Evolutionary conservation across 75 land plant genomes (phyloP).

Genomic region (Cunninghamia lanceolata): DNA sequence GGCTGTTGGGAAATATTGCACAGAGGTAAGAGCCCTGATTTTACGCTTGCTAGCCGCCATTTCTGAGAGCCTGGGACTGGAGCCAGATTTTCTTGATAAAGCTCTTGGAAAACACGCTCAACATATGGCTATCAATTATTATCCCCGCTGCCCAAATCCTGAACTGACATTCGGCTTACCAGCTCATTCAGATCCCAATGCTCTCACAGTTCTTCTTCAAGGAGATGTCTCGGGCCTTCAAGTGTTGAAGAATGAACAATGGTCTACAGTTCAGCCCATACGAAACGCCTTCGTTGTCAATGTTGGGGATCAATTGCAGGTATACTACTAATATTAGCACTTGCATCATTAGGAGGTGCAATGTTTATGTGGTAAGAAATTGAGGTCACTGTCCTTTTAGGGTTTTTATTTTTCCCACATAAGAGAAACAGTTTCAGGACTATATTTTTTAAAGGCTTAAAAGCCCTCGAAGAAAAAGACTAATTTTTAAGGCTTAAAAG

Average conservation of each 20-base stretch:
- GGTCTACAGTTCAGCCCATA: constrained; percentile 50
- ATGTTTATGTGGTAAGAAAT: too few species aligned
- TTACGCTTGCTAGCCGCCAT: constrained; percentile 36
- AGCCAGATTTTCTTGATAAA: constrained; percentile 36
- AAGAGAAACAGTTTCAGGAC: too few species aligned
- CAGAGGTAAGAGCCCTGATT: constrained; percentile 9
- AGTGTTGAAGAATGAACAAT: constrained; percentile 29
- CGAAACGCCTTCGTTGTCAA: constrained; percentile 54
- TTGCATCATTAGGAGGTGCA: too few species aligned
- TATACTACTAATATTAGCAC: not conserved
- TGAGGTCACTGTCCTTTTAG: too few species aligned
- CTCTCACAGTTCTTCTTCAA: constrained; percentile 60
- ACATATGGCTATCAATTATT: too few species aligned
- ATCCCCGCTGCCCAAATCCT: too few species aligned
- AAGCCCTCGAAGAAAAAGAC: too few species aligned
- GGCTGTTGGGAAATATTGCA: constrained; percentile 26
- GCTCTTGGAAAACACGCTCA: too few species aligned
- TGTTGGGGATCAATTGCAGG: constrained; percentile 79
- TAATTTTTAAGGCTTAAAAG: too few species aligned
- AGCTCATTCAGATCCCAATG: constrained; percentile 19
- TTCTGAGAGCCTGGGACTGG: constrained; percentile 60
- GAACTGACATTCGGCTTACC: too few species aligned
- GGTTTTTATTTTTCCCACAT: not conserved
- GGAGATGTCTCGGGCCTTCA: constrained; percentile 57
- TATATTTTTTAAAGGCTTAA: too few species aligned